Conservation (phyloP, 768 basidiomycete genomes). For the Mycena pura region DNA sequence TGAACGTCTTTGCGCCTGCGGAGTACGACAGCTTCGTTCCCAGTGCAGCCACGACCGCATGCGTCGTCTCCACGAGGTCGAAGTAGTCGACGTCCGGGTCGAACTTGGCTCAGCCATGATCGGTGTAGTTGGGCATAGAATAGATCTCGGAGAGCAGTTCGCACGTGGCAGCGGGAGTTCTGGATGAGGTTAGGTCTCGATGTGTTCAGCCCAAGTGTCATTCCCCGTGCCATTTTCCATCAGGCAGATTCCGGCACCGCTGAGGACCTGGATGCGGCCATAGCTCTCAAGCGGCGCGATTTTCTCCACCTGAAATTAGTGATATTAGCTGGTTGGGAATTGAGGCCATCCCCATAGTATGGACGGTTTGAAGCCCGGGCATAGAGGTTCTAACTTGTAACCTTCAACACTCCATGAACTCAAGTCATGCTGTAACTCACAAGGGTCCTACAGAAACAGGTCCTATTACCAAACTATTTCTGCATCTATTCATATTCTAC, state of each 20-base stretch:
- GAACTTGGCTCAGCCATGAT: slow-evolving; percentile 23
- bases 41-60: slow-evolving; percentile 27
- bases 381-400: too few species aligned
- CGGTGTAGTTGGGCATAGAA: slow-evolving; percentile 28
- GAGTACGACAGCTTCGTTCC: slow-evolving; percentile 29
- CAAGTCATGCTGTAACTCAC: too few species aligned
- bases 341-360: too few species aligned
- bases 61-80: slow-evolving; percentile 26
- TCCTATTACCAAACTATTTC: too few species aligned
- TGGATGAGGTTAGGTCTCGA: slow-evolving; percentile 12
- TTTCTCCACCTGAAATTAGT: slow-evolving; percentile 27
- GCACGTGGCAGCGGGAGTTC: slow-evolving; percentile 1
- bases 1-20: slow-evolving; percentile 30
- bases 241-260: slow-evolving; percentile 17
- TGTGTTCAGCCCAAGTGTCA: slow-evolving; percentile 11
- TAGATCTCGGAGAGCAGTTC: slow-evolving; percentile 28
- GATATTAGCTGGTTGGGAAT: not conserved
- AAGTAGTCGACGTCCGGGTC: slow-evolving; percentile 29
- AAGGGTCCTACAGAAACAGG: too few species aligned
- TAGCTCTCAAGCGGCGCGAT: slow-evolving; percentile 7
- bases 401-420: too few species aligned
- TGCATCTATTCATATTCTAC: too few species aligned
- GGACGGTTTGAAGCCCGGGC: too few species aligned
- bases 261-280: slow-evolving; percentile 12
- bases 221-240: slow-evolving; percentile 15